Evolutionary conservation across 2,329 filamentous ascomycete species (phyloP), one percentile per base, ranked within the genome.

Genomic region (Aureobasidium melanogenum): DNA sequence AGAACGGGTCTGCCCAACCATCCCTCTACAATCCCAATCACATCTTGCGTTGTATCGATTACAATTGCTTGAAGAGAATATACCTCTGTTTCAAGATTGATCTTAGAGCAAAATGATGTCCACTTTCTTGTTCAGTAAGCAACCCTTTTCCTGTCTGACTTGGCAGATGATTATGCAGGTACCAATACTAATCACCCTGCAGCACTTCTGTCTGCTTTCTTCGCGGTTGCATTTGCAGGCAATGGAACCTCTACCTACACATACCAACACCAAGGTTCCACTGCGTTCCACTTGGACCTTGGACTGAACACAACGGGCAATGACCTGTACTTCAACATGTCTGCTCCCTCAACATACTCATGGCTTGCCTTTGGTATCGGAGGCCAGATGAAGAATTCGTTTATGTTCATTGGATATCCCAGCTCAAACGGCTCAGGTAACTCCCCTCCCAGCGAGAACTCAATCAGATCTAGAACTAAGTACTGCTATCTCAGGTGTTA

Each of bases 341-440:
- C 67, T 39, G 68, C 67, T 43, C 67, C 66, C 2, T 60, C 74
- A 8, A 70, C 70, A 15, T 73, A 74, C 57, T 75, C 75, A 4
- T 79, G 77, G 77, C 72, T 77, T 10, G 76, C 70, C 3, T 70
- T 78, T 15, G 77, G 77, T 2, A 74, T 78, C 62, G 77, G 77
- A 4, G 66, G 65, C 36, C 66, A 68, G 56, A 79, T 79, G 77
- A 69, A 69, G 61, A 69, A 75, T 36, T 71, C 73, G 17, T 66
- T 78, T 60, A 79, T 79, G 71, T 70, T 79, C 41, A 67, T 79
- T 46, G 71, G 77, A 62, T 79, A 79, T 66, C 70, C 74, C 2
- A 69, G 70, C 39, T 66, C 66, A 3, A 61, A 43, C 22, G 47
- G 36, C 12, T 63, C 69, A 12, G 71, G 71, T 36, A 67, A 70